Conservation (phyloP, 352 stramenopile species). For the Globisporangium carolinianum region DNA sequence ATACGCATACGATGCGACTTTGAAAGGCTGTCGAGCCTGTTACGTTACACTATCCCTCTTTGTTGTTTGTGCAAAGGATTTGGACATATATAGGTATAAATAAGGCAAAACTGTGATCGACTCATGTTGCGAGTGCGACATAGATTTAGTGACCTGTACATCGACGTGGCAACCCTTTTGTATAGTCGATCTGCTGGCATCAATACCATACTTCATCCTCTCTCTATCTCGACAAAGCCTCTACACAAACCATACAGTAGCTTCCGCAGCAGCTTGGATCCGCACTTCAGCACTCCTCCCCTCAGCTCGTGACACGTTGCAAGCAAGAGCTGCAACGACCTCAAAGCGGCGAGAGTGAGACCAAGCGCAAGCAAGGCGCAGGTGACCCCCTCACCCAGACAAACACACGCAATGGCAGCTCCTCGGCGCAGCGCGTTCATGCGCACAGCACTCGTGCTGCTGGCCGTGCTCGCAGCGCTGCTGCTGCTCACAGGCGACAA, state of each 20-base stretch:
- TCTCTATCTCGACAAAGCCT: background rate
- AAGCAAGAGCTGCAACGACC: background rate
- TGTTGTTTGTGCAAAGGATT: no score
- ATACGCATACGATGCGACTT: no score
- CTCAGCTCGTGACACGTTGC: slow-evolving; percentile 4
- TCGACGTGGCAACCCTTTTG: no score
- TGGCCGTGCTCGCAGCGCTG: slow-evolving; percentile 1
- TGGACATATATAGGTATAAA: no score
- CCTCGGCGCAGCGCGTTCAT: background rate
- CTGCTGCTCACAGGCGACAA: slow-evolving; percentile 7
- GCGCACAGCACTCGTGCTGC: slow-evolving; percentile 20
- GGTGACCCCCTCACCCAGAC: no score
- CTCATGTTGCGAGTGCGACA: no score
- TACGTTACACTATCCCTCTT: no score
- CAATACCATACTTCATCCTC: background rate
- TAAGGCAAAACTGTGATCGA: no score
- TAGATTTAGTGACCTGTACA: no score
- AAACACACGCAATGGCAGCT: background rate
- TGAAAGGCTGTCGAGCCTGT: no score
- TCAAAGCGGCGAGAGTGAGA: background rate
- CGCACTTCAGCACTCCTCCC: no score
- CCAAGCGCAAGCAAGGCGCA: background rate
- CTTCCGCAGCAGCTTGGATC: background rate
- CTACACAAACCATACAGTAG: background rate
- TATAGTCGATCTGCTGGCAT: no score